Evolutionary conservation across 1,139 yeast genomes (phyloP), one percentile per base, ranked within the genome.

Genomic region (Taphrina confusa): DNA sequence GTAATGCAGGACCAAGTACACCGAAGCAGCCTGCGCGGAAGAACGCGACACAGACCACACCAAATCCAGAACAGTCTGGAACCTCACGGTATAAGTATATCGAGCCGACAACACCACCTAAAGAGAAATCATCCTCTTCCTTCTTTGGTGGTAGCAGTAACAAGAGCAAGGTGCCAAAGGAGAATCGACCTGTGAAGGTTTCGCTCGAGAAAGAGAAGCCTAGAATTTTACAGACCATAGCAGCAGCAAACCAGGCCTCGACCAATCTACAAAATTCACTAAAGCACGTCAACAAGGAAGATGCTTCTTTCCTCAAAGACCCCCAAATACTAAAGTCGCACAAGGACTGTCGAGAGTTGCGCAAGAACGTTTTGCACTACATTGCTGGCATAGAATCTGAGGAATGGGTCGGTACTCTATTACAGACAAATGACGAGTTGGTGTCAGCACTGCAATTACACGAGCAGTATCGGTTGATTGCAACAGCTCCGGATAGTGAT

Each of bases 371-470:
- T 16, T 76, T 92, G 66, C 77, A 89, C 65, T 90, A 90, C 70
- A 77, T 92, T 65, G 97, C 92, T 72, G 78, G 82, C 62, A 87
- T 89, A 42, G 86, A 86, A 44, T 78, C 78, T 45, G 97, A 90
- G 66, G 96, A 88, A 69, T 86, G 84, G 66, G 75, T 92, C 67
- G 97, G 97, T 8, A 80, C 91, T 56, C 78, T 92, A 66, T 82
- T 92, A 63, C 85, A 82, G 65, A 95, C 96, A 54, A 92, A 92
- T 70, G 98, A 92, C 68, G 91, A 86, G 69, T 78, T 92, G 65
- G 95, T 92, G 9, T 76, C 76, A 3, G 84, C 90, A 0, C 78
- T 92, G 68, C 82, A 84, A 67, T 74, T 77, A 63, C 90, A 83
- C 70, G 96, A 91, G 65, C 78, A 79, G 59, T 54, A 54, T 34